Conservation (phyloP, 495 filamentous ascomycete genomes). For the Cudoniella acicularis region DNA sequence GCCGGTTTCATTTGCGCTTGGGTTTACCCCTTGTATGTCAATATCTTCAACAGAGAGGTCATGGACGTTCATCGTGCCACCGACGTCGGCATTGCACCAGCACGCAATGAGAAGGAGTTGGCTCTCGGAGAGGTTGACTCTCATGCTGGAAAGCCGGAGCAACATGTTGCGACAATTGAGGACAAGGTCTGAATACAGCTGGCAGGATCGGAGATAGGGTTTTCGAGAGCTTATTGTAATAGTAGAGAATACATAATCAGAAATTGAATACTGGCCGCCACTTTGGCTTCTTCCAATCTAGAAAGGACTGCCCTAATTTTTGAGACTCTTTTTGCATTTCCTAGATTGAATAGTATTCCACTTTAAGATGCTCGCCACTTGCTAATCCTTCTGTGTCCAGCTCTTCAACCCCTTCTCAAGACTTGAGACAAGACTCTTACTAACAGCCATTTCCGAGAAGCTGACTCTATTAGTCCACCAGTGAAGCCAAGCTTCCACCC, state of each 20-base stretch:
- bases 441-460: slow-evolving; percentile 56
- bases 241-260: too few species aligned
- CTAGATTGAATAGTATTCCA: too few species aligned
- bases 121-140: neutral
- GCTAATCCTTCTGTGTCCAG: slow-evolving; percentile 8
- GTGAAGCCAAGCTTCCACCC: slow-evolving; percentile 56
- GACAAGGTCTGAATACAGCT: neutral
- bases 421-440: slow-evolving; percentile 31
- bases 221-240: too few species aligned
- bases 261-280: too few species aligned
- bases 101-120: neutral
- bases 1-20: slow-evolving; percentile 38
- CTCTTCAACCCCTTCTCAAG: slow-evolving; percentile 19
- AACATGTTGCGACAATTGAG: neutral
- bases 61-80: slow-evolving; percentile 44
- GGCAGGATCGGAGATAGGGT: too few species aligned
- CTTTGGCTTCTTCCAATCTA: too few species aligned
- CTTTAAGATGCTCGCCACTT: too few species aligned
- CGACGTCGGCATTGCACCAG: slow-evolving; percentile 30
- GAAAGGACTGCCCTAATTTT: too few species aligned
- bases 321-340: too few species aligned
- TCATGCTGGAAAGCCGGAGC: neutral
- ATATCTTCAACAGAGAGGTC: slow-evolving; percentile 40
- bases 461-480: slow-evolving; percentile 58
- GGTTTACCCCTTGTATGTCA: slow-evolving; percentile 45